Evolutionary conservation across 176 grass and related monocot species (phyloP), one percentile per base, ranked within the genome.

Genomic region (Zea luxurians): DNA sequence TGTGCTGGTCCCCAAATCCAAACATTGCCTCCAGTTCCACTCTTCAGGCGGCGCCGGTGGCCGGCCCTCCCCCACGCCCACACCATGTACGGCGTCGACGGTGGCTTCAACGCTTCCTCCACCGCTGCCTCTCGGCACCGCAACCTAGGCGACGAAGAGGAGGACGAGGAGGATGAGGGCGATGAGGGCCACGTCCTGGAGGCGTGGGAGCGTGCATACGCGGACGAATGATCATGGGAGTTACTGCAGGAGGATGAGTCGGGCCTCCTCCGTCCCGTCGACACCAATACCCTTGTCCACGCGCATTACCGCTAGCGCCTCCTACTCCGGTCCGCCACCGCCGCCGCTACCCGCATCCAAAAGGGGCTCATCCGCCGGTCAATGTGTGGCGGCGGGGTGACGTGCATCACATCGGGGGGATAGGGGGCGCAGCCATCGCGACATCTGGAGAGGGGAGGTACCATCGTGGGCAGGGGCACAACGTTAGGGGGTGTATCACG

Each of bases 151-250:
- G 87, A 80, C 1, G 86, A 88, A 0, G 92, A 94, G 5, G 96
- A 95, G 0, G 89, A 94, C 0, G 95, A 92, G 0, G 94, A 97
- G 41, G 87, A 92, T 13, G 94, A 92, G 48, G 76, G 69, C 52
- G 87, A 78, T 11, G 87, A 86, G 52, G 95, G 83, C 42, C 70
- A 83, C 43, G 88, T 83, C 35, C 82, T 86, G 65, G 92, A 99
- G 55, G 90, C 92, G 15, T 95, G 96, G 96, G 92, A 93, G 88
- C 92, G 92, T 16, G 90, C 96, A 15, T 99, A 99, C 83, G 92
- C 96, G 40, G 92, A 99, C 85, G 96, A 99, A 55, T 84, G 96
- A 3, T 99, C 96, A 64, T 99, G 96, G 96, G 96, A 99, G 81
- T 79, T 84, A 70, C 82, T 99, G 79, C 92, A 99, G 80, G 96